Conservation (phyloP, 257 asterid species). For the Jasminum sambac region DNA sequence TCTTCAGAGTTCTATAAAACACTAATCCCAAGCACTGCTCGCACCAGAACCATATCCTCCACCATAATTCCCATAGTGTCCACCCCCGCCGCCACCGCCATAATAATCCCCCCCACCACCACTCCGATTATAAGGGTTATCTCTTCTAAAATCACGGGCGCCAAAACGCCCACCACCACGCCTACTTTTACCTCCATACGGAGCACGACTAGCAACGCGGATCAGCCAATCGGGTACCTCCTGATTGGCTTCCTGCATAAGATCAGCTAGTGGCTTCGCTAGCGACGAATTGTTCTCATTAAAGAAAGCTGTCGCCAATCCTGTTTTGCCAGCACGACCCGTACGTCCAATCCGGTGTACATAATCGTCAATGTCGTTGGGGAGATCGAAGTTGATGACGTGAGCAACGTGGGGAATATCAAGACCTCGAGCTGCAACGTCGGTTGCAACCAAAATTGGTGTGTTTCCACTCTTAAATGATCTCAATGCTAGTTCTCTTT, state of each 20-base stretch:
- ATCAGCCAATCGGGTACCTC: slow-evolving; percentile 89
- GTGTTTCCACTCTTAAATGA: slow-evolving; percentile 81
- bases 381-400: slow-evolving; percentile 84
- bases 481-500: slow-evolving; percentile 75
- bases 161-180: slow-evolving; percentile 84
- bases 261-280: slow-evolving; percentile 65
- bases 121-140: slow-evolving; percentile 44
- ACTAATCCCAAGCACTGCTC: slow-evolving; percentile 70
- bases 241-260: slow-evolving; percentile 86
- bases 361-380: slow-evolving; percentile 81
- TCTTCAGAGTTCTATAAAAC: slow-evolving; percentile 4
- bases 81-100: slow-evolving; percentile 36
- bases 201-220: slow-evolving; percentile 59
- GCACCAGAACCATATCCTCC: slow-evolving; percentile 48
- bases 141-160: slow-evolving; percentile 76
- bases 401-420: slow-evolving; percentile 85
- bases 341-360: slow-evolving; percentile 91
- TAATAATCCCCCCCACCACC: slow-evolving; percentile 43
- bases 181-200: slow-evolving; percentile 59
- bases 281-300: slow-evolving; percentile 62
- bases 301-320: slow-evolving; percentile 87
- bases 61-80: slow-evolving; percentile 34
- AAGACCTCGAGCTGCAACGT: slow-evolving; percentile 93
- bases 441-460: slow-evolving; percentile 89
- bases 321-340: slow-evolving; percentile 88